Evolutionary conservation across 2,329 filamentous ascomycete genomes (phyloP).

Genomic region (Chaetomium globosum): DNA sequence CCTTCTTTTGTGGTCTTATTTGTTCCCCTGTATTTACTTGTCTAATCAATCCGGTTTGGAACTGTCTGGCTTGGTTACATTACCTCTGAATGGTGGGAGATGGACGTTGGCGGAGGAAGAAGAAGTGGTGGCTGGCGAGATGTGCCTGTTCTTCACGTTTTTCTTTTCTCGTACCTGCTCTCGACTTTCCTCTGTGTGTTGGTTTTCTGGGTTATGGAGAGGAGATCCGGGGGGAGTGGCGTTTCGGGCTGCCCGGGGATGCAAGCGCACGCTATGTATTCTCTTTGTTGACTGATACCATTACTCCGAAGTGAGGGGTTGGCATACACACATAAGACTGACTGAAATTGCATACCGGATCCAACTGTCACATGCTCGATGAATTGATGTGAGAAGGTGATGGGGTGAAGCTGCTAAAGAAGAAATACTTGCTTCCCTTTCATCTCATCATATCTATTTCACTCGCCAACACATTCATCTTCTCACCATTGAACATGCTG

Average conservation of each 20-base stretch:
- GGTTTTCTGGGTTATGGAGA: slow-evolving; percentile 2
- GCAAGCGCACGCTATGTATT: background rate
- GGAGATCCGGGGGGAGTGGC: background rate
- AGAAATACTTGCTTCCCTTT: background rate
- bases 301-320: background rate
- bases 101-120: background rate
- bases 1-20: no score
- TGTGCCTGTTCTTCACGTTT: background rate
- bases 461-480: no score
- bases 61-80: background rate
- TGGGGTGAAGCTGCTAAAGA: no score
- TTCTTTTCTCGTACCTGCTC: background rate
- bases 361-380: background rate
- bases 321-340: slow-evolving; percentile 8
- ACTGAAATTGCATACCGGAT: background rate
- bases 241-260: slow-evolving; percentile 2
- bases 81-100: background rate
- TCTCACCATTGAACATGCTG: background rate
- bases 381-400: background rate
- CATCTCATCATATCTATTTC: no score
- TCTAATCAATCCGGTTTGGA: background rate
- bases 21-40: slow-evolving; percentile 17
- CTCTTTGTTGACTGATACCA: slow-evolving; percentile 8
- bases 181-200: background rate
- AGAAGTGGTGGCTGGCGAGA: slow-evolving; percentile 1